A percentile compares a stretch with the other conserved stretches of the same genome.
phyloP scores from a whole-genome alignment of 2,329 filamentous ascomycete genomes.

The Fusarium circinatum region DNA sequence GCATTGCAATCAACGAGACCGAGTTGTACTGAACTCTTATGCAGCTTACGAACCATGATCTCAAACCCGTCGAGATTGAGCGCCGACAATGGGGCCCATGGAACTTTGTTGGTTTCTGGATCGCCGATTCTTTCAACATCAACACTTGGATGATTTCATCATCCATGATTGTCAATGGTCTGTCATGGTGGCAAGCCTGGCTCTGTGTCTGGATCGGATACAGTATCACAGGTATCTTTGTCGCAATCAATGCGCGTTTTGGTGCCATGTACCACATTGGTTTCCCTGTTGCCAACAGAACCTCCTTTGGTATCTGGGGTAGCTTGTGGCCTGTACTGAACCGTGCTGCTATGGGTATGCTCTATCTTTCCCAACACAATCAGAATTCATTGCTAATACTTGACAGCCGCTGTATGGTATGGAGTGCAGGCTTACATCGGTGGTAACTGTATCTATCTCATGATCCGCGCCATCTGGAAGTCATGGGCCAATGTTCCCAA shows the following conservation, averaged over 20 bases:
- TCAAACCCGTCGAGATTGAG: conserved; percentile 82
- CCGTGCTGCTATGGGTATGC: conserved; percentile 77
- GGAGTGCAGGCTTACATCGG: conserved; percentile 89
- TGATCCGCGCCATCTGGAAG: conserved; percentile 88
- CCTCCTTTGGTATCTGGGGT: conserved; percentile 90
- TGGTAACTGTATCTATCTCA: conserved; percentile 84
- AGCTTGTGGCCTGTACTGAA: conserved; percentile 90
- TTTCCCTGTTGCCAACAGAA: conserved; percentile 82
- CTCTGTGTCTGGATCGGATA: conserved; percentile 91
- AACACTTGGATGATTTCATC: conserved; percentile 96
- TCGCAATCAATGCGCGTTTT: conserved; percentile 82
- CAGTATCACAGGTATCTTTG: conserved; percentile 77
- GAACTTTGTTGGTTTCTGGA: conserved; percentile 92
- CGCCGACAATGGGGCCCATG: conserved; percentile 85
- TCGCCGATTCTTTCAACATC: conserved; percentile 87
- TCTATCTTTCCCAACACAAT: neutral
- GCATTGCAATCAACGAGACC: neutral
- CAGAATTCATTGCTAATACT: conserved; percentile 14
- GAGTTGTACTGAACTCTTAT: conserved; percentile 27
- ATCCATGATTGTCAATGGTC: conserved; percentile 78
- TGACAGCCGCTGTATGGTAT: conserved; percentile 81
- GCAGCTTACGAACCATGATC: conserved; percentile 82
- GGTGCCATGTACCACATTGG: conserved; percentile 89
- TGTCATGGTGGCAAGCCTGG: conserved; percentile 94
- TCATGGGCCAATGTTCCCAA: conserved; percentile 74